A percentile compares a stretch with the other conserved stretches of the same genome.
Conservation (phyloP, 2,329 filamentous ascomycete genomes). For the Alternaria sp. region DNA sequence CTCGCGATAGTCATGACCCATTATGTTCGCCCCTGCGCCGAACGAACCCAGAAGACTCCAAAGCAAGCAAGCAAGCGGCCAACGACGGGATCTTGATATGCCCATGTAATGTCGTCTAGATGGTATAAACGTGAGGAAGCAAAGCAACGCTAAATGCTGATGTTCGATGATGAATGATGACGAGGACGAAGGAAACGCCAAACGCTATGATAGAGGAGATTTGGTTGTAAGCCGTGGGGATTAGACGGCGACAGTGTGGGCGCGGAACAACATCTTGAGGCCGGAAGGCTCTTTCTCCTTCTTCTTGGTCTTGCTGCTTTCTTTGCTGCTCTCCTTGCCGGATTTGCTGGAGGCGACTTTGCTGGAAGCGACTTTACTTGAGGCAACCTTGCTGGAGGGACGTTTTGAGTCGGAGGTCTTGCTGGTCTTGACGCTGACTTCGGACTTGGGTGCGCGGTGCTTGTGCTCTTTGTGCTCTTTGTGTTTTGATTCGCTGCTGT, state of each 20-base stretch:
- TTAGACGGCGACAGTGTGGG: constrained; percentile 32
- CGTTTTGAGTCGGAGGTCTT: constrained; percentile 16
- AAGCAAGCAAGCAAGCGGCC: background rate
- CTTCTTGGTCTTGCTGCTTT: constrained; percentile 29
- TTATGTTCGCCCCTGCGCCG: constrained; percentile 1
- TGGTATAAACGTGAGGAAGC: constrained; percentile 11
- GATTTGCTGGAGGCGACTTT: constrained; percentile 10
- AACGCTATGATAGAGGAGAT: constrained; percentile 16
- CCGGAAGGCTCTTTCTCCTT: constrained; percentile 53
- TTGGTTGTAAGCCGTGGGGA: background rate
- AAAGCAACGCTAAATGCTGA: constrained; percentile 21
- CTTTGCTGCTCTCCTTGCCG: constrained; percentile 27
- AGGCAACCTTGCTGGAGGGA: constrained; percentile 4
- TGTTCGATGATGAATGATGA: background rate
- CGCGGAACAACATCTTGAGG: constrained; percentile 52
- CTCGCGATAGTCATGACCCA: background rate
- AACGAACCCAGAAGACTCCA: constrained; percentile 4
- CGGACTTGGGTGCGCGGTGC: constrained; percentile 35
- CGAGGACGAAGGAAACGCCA: constrained; percentile 9
- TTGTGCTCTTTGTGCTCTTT: constrained; percentile 36
- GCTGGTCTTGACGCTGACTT: constrained; percentile 32
- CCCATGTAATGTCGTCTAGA: constrained; percentile 9
- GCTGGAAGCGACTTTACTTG: constrained; percentile 4
- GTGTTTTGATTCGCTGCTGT: constrained; percentile 28
- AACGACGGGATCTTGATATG: constrained; percentile 5